Evolutionary conservation across 148 eudicot genomes (phyloP).

Genomic region (Rhododendron griersonianum): DNA sequence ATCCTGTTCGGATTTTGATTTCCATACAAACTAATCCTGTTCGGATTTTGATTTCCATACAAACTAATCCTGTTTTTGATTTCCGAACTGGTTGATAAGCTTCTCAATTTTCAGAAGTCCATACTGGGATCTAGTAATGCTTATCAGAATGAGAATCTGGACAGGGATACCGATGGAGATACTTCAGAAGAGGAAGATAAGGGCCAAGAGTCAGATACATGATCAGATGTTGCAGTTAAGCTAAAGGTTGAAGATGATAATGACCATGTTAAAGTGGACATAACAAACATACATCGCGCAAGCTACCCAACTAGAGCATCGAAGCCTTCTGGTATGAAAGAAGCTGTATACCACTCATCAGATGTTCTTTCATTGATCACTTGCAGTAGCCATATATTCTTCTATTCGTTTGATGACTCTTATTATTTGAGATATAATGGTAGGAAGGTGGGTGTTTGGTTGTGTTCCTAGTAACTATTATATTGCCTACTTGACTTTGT

Average conservation of each 20-base stretch:
- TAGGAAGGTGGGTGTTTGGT: neutral
- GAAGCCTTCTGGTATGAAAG: constrained; percentile 41
- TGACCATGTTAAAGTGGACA: neutral
- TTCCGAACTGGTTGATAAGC: constrained; percentile 77
- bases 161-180: constrained; percentile 28
- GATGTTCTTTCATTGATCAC: neutral
- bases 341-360: neutral
- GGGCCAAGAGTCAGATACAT: constrained; percentile 15
- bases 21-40: too few relatives aligned
- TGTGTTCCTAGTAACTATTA: neutral
- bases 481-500: neutral
- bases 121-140: constrained; percentile 39
- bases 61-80: too few relatives aligned
- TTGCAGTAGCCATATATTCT: neutral
- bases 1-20: too few relatives aligned
- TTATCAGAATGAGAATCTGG: constrained; percentile 29
- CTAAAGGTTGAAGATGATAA: constrained; percentile 34
- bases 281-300: too few relatives aligned
- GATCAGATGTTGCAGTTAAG: constrained; percentile 31
- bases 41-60: too few relatives aligned
- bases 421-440: neutral
- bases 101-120: constrained; percentile 59
- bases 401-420: neutral
- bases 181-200: constrained; percentile 38
- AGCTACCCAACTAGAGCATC: neutral